Evolutionary conservation across 2,329 filamentous ascomycete genomes (phyloP).

Genomic region (Bipolaris gigantea): DNA sequence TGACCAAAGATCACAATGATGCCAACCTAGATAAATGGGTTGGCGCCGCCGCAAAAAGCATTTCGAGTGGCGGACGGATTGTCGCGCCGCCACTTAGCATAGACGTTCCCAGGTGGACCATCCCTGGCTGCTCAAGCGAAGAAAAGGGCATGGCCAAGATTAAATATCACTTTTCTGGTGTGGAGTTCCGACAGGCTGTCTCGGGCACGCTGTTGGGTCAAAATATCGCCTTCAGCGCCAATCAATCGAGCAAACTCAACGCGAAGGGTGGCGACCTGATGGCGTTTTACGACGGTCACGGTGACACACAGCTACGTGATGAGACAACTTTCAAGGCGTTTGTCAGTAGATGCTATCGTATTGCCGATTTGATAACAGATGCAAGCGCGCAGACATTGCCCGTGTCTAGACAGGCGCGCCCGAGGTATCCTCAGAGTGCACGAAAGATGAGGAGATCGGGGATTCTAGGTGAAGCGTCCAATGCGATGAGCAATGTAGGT

Average conservation of each 20-base stretch:
- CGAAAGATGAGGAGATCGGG: constrained; percentile 16
- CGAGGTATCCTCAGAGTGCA: constrained; percentile 17
- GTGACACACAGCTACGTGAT: constrained; percentile 8
- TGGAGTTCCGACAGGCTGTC: constrained; percentile 34
- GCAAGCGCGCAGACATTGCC: constrained; percentile 22
- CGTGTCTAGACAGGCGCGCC: constrained; percentile 11
- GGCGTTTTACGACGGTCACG: constrained; percentile 13
- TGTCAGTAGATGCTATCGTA: constrained; percentile 20
- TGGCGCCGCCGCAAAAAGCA: constrained; percentile 25
- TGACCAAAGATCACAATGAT: constrained; percentile 14
- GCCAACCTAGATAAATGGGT: constrained; percentile 22
- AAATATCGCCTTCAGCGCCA: constrained; percentile 20
- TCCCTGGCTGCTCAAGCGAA: constrained; percentile 20
- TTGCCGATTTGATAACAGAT: constrained; percentile 27
- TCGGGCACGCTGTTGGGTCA: constrained; percentile 16
- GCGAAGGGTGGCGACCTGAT: constrained; percentile 25
- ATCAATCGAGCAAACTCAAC: constrained; percentile 36
- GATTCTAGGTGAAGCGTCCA: neutral
- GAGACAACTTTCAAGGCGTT: constrained; percentile 19
- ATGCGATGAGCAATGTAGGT: neutral
- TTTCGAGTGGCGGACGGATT: constrained; percentile 33
- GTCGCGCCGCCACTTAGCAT: constrained; percentile 33
- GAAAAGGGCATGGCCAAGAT: constrained; percentile 14
- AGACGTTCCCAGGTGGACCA: constrained; percentile 34
- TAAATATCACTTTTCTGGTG: constrained; percentile 35